Evolutionary conservation across 768 basidiomycete species (phyloP).

Genomic region (Russula brevipes): DNA sequence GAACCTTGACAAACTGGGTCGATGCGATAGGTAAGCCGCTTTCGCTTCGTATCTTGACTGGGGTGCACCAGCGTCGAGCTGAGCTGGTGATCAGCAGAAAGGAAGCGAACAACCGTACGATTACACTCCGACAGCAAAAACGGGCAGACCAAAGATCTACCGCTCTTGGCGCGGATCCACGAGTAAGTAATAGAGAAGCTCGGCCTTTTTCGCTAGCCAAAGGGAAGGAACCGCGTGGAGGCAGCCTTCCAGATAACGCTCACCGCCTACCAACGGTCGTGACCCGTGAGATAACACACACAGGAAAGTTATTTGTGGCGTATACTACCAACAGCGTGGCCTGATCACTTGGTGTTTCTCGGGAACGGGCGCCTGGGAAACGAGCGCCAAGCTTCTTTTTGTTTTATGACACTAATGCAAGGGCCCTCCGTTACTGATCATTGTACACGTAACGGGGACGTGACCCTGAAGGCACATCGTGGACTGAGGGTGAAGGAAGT

Average conservation of each 20-base stretch:
- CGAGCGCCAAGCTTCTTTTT: too few species aligned
- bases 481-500: neutral
- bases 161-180: conserved; percentile 1
- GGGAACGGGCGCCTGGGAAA: too few species aligned
- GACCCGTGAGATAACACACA: conserved; percentile 1
- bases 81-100: neutral
- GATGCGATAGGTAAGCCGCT: neutral
- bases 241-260: conserved; percentile 7
- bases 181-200: neutral
- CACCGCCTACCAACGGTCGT: neutral
- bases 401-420: too few species aligned
- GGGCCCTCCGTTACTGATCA: too few species aligned
- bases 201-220: neutral
- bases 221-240: conserved; percentile 1
- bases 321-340: conserved; percentile 4
- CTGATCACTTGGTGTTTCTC: too few species aligned
- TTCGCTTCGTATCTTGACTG: neutral
- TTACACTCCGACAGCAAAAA: neutral
- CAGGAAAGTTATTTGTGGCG: conserved; percentile 14
- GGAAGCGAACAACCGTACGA: neutral
- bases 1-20: conserved; percentile 6
- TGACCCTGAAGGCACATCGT: conserved; percentile 4
- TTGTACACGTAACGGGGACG: too few species aligned
- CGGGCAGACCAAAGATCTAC: neutral
- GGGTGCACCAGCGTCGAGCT: neutral